Percentiles rank a stretch among this genome's conserved stretches.
These are phyloP conservation scores for Kurtzmaniella quercitrusa DNA, from an alignment of 1,139 yeast species.

Conservation along the genomic window DNA sequence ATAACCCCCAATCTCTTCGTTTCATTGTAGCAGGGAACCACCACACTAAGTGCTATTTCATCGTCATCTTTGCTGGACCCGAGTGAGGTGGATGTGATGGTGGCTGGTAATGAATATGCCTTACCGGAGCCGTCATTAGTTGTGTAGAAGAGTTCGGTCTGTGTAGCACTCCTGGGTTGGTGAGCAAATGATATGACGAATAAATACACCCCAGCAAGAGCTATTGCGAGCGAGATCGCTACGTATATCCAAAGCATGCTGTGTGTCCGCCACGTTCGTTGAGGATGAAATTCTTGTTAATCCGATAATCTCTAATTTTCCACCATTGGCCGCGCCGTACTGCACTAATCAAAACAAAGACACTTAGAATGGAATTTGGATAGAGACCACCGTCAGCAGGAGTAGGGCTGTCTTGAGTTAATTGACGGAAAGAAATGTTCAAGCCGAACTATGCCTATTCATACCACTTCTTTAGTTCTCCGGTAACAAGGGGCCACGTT, in stretches of 20 bases:
- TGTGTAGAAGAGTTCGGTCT: conserved; percentile 48
- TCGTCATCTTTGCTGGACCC: conserved; percentile 9
- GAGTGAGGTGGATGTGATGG: conserved; percentile 19
- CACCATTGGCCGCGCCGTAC: background rate
- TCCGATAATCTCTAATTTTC: background rate
- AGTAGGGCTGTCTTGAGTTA: too few relatives aligned
- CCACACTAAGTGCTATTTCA: conserved; percentile 50
- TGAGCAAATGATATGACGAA: conserved; percentile 53
- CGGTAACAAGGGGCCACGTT: background rate
- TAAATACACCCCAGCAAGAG: conserved; percentile 27
- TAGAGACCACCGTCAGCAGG: too few relatives aligned
- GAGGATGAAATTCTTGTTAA: background rate
- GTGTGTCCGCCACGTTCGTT: background rate
- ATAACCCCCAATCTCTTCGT: conserved; percentile 64
- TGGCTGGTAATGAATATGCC: conserved; percentile 24
- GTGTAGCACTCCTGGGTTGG: conserved; percentile 52
- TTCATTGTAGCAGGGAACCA: conserved; percentile 91
- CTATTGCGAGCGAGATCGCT: conserved; percentile 1
- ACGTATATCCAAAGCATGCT: background rate
- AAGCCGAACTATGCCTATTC: too few relatives aligned
- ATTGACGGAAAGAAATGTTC: too few relatives aligned
- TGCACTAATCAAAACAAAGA: background rate
- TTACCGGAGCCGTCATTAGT: conserved; percentile 28
- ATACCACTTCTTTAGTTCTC: too few relatives aligned
- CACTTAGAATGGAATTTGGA: too few relatives aligned